Evolutionary conservation across 2,329 filamentous ascomycete species (phyloP), one percentile per base, ranked within the genome.

Genomic region (Nothomitra cinnamomea): DNA sequence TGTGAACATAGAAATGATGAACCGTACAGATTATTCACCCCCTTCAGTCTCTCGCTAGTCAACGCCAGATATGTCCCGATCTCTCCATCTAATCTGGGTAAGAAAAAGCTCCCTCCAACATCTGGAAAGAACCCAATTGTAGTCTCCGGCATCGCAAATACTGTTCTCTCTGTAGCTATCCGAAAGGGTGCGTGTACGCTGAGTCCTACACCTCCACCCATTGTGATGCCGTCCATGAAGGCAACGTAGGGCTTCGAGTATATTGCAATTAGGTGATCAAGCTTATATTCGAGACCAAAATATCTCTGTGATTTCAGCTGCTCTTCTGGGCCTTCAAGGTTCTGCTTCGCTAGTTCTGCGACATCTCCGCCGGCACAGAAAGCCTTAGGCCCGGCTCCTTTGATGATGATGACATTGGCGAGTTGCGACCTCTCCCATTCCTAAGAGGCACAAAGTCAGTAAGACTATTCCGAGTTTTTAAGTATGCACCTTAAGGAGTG

Each of bases 91-190:
- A 98, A 81, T 58, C 88, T 78, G 15, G 92, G 87, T 53, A 98
- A 74, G 75, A 96, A 96, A 73, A 96, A 98, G 10, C 87, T 94
- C 32, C 84, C 94, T 57, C 92, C 92, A 50, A 98, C 92, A 63
- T 98, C 94, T 5, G 94, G 92, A 75, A 98, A 98, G 75, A 96
- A 95, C 40, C 92, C 92, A 64, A 98, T 98, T 7, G 81, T 94
- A 2, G 92, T 98, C 72, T 98, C 92, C 28, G 92, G 92, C 92
- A 98, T 98, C 60, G 94, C 89, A 63, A 98, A 96, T 49, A 94
- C 71, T 4, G 92, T 98, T 64, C 83, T 84, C 70, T 98, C 92
- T 2, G 92, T 98, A 38, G 92, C 92, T 64, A 98, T 94, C 56
- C 92, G 78, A 76, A 98, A 90, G 2, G 92, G 94, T 1, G 92